Evolutionary conservation across 495 filamentous ascomycete genomes (phyloP), one percentile per base, ranked within the genome.

Genomic region (Penicillium silybi): DNA sequence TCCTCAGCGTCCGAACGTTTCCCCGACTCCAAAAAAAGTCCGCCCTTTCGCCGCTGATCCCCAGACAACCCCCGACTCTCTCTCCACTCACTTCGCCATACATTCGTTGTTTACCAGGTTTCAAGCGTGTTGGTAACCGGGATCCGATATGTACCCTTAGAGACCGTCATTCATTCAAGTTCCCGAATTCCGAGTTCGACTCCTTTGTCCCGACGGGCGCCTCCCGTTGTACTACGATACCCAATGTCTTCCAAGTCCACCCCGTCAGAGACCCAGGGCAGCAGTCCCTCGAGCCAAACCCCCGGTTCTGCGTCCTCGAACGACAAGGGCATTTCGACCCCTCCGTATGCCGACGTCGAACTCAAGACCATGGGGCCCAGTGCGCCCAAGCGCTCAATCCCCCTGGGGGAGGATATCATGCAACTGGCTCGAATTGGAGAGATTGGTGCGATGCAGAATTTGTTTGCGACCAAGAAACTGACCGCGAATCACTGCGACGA

Each of bases 361-460:
- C 74, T 92, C 46, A 83, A 85, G 46, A 78, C 72, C 51, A 80
- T 92, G 66, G 77, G 79, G 18, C 65, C 75, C 17, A 67, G 67
- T 50, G 62, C 46, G 16, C 57, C 61, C 29, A 72, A 71, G 57
- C 67, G 69, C 16, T 73, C 70, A 40, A 71, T 84, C 27, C 81
- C 84, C 4, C 44, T 86, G 1, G 88, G 88, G 48, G 81, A 90
- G 49, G 93, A 97, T 75, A 85, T 98, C 46, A 96, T 98, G 90
- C 92, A 97, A 71, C 79, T 97, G 61, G 89, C 93, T 32, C 81
- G 92, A 44, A 65, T 93, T 52, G 93, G 93, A 25, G 92, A 98
- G 62, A 80, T 96, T 62, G 73, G 73, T 5, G 86, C 80, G 27
- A 92, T 98, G 79, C 87, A 95, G 71, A 91, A 84, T 73, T 75